These are phyloP conservation scores for Candida montana DNA, from an alignment of 805 yeast genomes.

Conservation along the genomic window DNA sequence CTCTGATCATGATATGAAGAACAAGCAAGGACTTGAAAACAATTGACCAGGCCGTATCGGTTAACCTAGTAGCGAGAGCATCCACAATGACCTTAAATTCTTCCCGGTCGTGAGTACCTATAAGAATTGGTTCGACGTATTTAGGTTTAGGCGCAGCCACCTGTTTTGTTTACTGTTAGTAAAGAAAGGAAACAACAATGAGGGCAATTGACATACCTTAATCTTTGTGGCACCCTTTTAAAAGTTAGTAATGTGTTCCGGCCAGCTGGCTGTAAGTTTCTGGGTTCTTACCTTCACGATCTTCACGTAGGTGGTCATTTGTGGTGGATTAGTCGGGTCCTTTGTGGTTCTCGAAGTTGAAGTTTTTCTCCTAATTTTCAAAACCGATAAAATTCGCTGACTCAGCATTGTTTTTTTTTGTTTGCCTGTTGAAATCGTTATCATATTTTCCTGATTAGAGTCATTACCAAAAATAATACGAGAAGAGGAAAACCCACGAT, in stretches of 20 bases:
- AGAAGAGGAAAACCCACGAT: too few relatives aligned
- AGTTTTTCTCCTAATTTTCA: too few relatives aligned
- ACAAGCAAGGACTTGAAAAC: conserved; percentile 83
- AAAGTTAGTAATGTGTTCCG: conserved; percentile 10
- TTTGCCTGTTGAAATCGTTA: too few relatives aligned
- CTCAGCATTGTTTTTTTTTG: too few relatives aligned
- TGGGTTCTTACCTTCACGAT: conserved; percentile 50
- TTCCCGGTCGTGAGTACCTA: conserved; percentile 32
- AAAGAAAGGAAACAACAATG: background rate
- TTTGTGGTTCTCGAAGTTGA: too few relatives aligned
- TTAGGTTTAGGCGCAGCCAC: conserved; percentile 98
- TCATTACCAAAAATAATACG: too few relatives aligned
- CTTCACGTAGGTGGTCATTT: conserved; percentile 65
- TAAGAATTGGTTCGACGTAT: conserved; percentile 87
- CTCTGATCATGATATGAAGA: conserved; percentile 85
- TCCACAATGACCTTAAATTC: conserved; percentile 67
- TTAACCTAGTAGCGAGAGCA: conserved; percentile 54
- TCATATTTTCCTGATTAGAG: too few relatives aligned
- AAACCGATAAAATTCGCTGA: too few relatives aligned
- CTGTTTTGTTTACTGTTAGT: conserved; percentile 26
- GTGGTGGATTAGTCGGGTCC: too few relatives aligned
- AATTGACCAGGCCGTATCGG: conserved; percentile 86
- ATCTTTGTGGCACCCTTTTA: conserved; percentile 61
- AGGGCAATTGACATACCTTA: conserved; percentile 30
- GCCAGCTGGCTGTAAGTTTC: too few relatives aligned